Evolutionary conservation across 2,329 filamentous ascomycete species (phyloP), one percentile per base, ranked within the genome.

Genomic region (Claviceps pusilla): DNA sequence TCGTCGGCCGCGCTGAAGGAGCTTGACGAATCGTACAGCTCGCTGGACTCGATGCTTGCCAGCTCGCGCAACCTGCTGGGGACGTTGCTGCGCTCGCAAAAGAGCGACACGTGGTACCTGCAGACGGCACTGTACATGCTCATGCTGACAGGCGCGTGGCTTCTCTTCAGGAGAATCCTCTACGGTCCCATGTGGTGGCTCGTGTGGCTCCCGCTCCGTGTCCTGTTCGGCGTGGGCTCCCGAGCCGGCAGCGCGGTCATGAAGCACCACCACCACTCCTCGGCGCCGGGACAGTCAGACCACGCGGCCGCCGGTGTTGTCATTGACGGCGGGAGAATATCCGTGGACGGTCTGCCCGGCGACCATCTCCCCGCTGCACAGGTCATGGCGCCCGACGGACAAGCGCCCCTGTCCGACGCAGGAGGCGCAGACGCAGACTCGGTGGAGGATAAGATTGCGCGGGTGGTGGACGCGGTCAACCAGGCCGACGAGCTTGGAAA

Each of bases 31-130:
- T 85, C 81, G 42, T 98, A 98, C 70, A 82, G 76, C 24, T 82
- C 82, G 51, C 79, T 97, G 5, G 88, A 91, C 62, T 79, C 80
- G 12, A 77, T 96, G 64, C 76, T 98, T 42, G 76, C 79, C 3
- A 86, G 80, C 55, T 90, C 87, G 48, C 79, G 80, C 59, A 83
- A 83, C 54, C 74, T 98, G 19, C 79, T 96, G 7, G 81, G 82
- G 7, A 88, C 87, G 19, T 74, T 98, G 48, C 72, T 97, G 49
- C 81, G 82, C 57, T 93, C 87, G 59, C 89, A 94, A 66, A 98
- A 98, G 76, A 93, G 86, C 59, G 93, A 98, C 66, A 96, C 90
- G 2, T 98, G 93, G 93, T 98, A 98, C 66, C 78, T 98, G 39
- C 86, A 93, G 69, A 94, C 87, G 42, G 82, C 90, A 2, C 83